Percentiles rank a stretch among this genome's conserved stretches.
Evolutionary conservation across 2,329 filamentous ascomycete species (phyloP).

Genomic region (Aureobasidium pullulans): DNA sequence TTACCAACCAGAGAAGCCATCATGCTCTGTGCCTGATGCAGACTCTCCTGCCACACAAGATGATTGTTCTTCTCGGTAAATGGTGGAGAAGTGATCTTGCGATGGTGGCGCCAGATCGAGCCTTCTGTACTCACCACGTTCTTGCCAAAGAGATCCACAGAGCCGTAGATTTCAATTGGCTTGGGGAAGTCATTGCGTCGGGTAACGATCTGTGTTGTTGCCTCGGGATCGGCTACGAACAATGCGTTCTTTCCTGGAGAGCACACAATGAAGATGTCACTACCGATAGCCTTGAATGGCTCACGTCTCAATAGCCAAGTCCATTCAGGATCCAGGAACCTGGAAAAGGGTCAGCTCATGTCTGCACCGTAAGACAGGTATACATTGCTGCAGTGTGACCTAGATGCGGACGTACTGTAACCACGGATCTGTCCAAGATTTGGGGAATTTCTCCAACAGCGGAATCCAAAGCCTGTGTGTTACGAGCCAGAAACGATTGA

Average conservation of each 20-base stretch:
- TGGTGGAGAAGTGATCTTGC: conserved; percentile 61
- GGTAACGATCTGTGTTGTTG: conserved; percentile 57
- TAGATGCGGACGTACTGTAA: conserved; percentile 44
- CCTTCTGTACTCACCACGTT: conserved; percentile 69
- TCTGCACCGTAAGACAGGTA: background rate
- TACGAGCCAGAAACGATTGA: conserved; percentile 50
- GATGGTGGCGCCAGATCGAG: conserved; percentile 61
- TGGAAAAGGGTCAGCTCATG: conserved; percentile 22
- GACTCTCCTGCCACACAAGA: conserved; percentile 56
- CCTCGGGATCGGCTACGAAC: conserved; percentile 56
- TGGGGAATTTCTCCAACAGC: conserved; percentile 49
- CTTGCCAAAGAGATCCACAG: conserved; percentile 59
- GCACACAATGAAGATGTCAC: conserved; percentile 58
- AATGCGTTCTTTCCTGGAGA: conserved; percentile 48
- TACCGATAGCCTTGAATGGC: conserved; percentile 51
- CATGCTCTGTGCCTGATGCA: conserved; percentile 58
- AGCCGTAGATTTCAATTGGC: conserved; percentile 51
- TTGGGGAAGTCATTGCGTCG: conserved; percentile 67
- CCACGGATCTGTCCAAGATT: conserved; percentile 50
- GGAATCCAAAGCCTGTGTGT: conserved; percentile 49
- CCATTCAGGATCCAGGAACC: conserved; percentile 54
- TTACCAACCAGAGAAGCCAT: conserved; percentile 49
- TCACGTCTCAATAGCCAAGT: conserved; percentile 49
- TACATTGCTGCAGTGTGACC: background rate
- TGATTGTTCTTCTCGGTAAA: conserved; percentile 72